Conservation (phyloP, 495 filamentous ascomycete species). For the Aspergillus asperescens region DNA sequence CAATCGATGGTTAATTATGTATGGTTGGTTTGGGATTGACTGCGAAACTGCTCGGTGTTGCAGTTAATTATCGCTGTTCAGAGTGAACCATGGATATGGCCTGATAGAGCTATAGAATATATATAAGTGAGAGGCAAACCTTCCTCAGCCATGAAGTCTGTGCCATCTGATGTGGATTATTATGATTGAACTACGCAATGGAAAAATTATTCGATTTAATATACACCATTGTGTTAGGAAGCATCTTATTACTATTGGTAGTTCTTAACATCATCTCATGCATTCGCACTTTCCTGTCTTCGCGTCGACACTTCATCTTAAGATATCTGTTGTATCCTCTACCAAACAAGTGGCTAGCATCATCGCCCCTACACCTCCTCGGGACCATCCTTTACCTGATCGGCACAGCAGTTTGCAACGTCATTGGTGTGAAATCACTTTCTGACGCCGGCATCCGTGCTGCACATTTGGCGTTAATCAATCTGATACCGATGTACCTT, state of each 20-base stretch:
- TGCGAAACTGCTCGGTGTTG: background rate
- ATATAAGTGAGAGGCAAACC: background rate
- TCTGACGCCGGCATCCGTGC: constrained; percentile 2
- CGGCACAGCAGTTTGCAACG: constrained; percentile 12
- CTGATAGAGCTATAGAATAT: background rate
- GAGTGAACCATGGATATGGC: background rate
- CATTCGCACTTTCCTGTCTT: background rate
- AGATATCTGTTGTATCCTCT: background rate
- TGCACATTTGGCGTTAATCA: constrained; percentile 15
- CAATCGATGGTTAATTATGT: too few species aligned
- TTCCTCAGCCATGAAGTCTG: background rate
- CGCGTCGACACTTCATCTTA: background rate
- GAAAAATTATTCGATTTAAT: background rate
- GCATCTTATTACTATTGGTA: background rate
- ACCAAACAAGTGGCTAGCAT: background rate
- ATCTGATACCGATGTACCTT: constrained; percentile 12
- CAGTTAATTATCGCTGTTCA: background rate
- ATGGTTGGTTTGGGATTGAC: background rate
- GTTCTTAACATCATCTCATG: background rate
- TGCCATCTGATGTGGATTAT: background rate
- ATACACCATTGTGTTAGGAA: background rate
- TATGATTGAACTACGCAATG: background rate
- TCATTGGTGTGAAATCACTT: constrained; percentile 8
- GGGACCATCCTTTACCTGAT: constrained; percentile 2
- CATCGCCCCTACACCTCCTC: constrained; percentile 2